Conservation (phyloP, 805 yeast species). For the Kodamaea jinghongensis region DNA sequence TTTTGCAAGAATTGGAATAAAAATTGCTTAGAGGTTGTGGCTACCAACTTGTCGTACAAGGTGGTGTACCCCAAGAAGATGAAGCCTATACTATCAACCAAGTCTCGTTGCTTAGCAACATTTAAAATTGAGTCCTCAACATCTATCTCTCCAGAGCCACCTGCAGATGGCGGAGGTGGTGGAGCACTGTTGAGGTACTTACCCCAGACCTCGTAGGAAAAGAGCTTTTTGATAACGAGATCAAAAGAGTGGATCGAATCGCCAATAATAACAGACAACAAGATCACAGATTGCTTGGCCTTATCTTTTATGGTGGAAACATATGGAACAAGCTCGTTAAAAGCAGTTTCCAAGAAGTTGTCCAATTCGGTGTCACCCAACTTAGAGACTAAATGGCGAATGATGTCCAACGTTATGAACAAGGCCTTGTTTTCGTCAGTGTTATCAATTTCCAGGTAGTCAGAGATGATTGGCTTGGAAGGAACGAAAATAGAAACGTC, state of each 20-base stretch:
- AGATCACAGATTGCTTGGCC: constrained; percentile 59
- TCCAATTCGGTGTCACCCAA: constrained; percentile 30
- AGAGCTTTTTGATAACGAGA: constrained; percentile 35
- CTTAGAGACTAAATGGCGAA: constrained; percentile 39
- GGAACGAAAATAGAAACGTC: constrained; percentile 41
- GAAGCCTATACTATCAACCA: constrained; percentile 59
- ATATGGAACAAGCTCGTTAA: constrained; percentile 52
- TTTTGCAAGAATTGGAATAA: constrained; percentile 14
- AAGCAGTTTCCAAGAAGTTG: constrained; percentile 34
- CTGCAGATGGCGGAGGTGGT: constrained; percentile 1
- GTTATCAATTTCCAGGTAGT: constrained; percentile 24
- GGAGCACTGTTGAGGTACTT: constrained; percentile 18
- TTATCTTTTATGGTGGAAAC: constrained; percentile 50
- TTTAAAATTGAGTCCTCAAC: constrained; percentile 36
- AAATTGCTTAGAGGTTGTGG: constrained; percentile 12
- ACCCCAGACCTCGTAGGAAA: constrained; percentile 43
- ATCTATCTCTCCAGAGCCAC: constrained; percentile 10
- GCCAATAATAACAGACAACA: constrained; percentile 55
- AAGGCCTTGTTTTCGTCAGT: constrained; percentile 34
- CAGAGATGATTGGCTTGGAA: constrained; percentile 26
- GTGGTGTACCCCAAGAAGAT: constrained; percentile 48
- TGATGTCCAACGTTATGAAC: constrained; percentile 37
- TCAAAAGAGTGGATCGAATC: constrained; percentile 48
- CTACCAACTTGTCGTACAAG: constrained; percentile 25
- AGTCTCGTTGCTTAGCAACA: constrained; percentile 55